A percentile compares a stretch with the other conserved stretches of the same genome.
These are phyloP conservation scores for Plectosphaerella sp. DNA, from an alignment of 2,329 filamentous ascomycete species.

Conservation along the genomic window DNA sequence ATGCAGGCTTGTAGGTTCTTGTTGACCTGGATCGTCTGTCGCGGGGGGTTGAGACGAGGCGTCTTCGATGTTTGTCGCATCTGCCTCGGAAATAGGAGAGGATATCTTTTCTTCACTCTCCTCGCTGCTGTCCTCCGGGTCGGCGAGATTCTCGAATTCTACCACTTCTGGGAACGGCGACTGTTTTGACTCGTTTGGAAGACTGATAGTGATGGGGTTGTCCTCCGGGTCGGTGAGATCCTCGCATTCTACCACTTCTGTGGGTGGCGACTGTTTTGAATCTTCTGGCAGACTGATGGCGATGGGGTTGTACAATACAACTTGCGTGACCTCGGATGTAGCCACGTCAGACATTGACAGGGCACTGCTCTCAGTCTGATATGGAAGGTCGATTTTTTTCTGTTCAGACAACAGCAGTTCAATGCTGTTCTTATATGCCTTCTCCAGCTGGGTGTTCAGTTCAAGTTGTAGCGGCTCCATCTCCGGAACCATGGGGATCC, in stretches of 20 bases:
- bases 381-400: neutral
- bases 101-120: neutral
- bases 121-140: neutral
- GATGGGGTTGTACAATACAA: neutral
- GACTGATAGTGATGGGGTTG: neutral
- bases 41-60: neutral
- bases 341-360: neutral
- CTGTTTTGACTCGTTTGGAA: neutral
- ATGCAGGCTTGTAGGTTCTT: neutral
- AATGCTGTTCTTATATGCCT: neutral
- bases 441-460: neutral
- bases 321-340: neutral
- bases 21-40: no score
- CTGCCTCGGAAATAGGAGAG: neutral
- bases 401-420: neutral
- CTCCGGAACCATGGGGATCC: neutral
- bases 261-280: neutral
- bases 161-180: neutral
- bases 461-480: neutral
- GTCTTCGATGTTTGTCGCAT: neutral
- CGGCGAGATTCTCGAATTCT: neutral
- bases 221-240: neutral
- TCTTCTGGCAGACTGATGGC: neutral
- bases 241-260: neutral
- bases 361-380: neutral